Evolutionary conservation across 2,329 filamentous ascomycete genomes (phyloP).

Genomic region (Raffaelea ambrosiae): DNA sequence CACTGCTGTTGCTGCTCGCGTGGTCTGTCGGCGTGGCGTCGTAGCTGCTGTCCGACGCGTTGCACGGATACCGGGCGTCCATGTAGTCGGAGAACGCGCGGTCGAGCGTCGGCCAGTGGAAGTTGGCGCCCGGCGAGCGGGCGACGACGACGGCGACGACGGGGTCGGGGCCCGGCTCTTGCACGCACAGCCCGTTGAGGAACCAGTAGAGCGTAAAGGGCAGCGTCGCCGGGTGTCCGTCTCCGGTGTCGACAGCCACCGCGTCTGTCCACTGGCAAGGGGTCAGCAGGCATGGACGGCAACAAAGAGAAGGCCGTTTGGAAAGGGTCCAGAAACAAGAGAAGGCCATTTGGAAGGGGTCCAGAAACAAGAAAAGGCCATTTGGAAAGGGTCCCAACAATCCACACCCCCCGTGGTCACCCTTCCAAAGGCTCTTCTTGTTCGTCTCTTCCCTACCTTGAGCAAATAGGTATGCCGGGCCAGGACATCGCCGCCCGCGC

Average conservation of each 20-base stretch:
- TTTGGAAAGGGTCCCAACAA: too few relatives aligned
- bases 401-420: too few relatives aligned
- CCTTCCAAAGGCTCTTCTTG: too few relatives aligned
- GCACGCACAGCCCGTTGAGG: slow-evolving; percentile 5
- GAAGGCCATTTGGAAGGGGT: too few relatives aligned
- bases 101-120: slow-evolving; percentile 4
- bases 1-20: too few relatives aligned
- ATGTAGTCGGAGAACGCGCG: slow-evolving; percentile 1
- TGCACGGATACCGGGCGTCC: background rate
- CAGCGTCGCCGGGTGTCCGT: background rate
- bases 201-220: slow-evolving; percentile 5
- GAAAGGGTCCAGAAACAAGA: too few relatives aligned
- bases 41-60: background rate
- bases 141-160: background rate
- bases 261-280: slow-evolving; percentile 6
- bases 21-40: background rate
- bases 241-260: background rate
- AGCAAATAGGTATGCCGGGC: too few relatives aligned
- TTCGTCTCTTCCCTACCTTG: too few relatives aligned
- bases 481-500: too few relatives aligned
- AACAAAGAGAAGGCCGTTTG: too few relatives aligned
- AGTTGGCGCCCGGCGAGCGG: background rate
- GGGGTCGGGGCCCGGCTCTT: background rate
- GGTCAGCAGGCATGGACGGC: slow-evolving; percentile 2
- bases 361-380: too few relatives aligned